These are phyloP conservation scores for Patellifolia procumbens DNA, from an alignment of 179 eudicot genomes.

Conservation along the genomic window DNA sequence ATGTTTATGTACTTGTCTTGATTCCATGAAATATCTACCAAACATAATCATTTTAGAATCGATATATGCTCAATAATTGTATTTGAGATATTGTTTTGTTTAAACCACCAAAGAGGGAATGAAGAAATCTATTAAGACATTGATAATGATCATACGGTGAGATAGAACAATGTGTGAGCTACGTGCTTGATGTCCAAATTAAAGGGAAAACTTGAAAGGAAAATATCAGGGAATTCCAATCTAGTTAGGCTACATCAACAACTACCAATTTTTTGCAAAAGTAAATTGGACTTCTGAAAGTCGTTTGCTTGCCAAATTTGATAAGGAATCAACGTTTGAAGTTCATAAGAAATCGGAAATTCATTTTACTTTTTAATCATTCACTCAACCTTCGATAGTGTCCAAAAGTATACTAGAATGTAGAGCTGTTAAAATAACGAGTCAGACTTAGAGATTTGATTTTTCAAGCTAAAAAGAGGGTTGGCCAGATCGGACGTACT, in stretches of 20 bases:
- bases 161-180: background rate
- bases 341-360: background rate
- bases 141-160: background rate
- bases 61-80: background rate
- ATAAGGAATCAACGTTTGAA: background rate
- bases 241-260: slow-evolving; percentile 13
- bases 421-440: too few relatives aligned
- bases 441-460: too few relatives aligned
- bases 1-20: too few relatives aligned
- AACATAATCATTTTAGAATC: background rate
- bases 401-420: too few relatives aligned
- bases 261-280: slow-evolving; percentile 4
- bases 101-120: background rate
- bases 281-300: background rate
- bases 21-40: background rate
- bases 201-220: slow-evolving; percentile 5
- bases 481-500: too few relatives aligned
- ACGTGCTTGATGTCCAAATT: background rate
- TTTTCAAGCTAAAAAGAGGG: too few relatives aligned
- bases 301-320: slow-evolving; percentile 9
- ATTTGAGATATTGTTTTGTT: background rate
- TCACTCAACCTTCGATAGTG: too few relatives aligned
- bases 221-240: slow-evolving; percentile 1
- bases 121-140: background rate
- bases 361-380: background rate